Evolutionary conservation across 2,329 filamentous ascomycete species (phyloP).

Genomic region (Dothiorella sarmentorum): DNA sequence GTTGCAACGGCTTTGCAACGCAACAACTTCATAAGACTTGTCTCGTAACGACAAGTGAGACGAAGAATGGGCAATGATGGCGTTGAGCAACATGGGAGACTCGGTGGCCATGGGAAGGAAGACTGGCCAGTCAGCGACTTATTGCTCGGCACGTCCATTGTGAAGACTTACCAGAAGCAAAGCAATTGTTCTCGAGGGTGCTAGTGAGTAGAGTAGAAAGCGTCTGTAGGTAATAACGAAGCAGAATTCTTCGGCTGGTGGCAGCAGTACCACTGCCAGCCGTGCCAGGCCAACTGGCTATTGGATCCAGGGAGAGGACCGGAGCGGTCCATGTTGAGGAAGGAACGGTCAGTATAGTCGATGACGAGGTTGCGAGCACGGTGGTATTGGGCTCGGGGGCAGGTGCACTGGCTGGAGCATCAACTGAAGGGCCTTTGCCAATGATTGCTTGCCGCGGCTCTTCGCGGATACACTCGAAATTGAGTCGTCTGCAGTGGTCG

Average conservation of each 20-base stretch:
- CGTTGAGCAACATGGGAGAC: conserved; percentile 17
- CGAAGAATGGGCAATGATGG: conserved; percentile 18
- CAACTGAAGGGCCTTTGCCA: not conserved
- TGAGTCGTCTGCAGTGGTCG: conserved; percentile 17
- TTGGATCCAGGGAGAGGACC: conserved; percentile 12
- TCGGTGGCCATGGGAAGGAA: conserved; percentile 19
- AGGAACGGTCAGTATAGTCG: conserved; percentile 9
- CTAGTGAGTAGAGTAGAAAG: conserved; percentile 17
- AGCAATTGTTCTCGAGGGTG: conserved; percentile 18
- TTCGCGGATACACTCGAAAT: conserved; percentile 18
- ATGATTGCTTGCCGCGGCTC: conserved; percentile 9
- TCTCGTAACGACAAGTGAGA: conserved; percentile 18
- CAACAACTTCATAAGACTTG: conserved; percentile 17
- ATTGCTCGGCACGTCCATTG: too few relatives aligned
- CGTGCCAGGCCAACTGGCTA: conserved; percentile 6
- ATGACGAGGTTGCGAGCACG: conserved; percentile 13
- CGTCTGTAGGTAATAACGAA: conserved; percentile 18
- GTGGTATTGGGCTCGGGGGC: not conserved
- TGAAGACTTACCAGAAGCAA: conserved; percentile 15
- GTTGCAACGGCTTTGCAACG: conserved; percentile 18
- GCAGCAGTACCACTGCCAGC: conserved; percentile 4
- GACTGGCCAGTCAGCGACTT: conserved; percentile 1
- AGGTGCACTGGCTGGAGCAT: not conserved
- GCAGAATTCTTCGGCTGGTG: conserved; percentile 3
- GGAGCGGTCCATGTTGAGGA: conserved; percentile 13